Conservation (phyloP, 345 rosid genomes). For the Gossypium bickii region DNA sequence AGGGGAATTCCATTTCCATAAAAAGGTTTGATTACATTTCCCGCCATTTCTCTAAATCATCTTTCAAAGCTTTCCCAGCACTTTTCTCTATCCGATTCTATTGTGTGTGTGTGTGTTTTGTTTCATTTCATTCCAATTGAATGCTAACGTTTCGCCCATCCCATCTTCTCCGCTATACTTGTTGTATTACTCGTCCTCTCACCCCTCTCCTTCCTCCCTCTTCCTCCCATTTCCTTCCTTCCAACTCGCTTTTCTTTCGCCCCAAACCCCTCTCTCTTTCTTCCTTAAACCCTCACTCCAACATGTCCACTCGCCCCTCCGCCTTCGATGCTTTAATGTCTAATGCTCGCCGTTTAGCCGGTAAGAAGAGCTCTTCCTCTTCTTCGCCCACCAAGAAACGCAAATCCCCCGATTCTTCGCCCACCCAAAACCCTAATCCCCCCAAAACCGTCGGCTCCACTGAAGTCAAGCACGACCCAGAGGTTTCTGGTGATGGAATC, state of each 20-base stretch:
- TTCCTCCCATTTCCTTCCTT: slow-evolving; percentile 5
- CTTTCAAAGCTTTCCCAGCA: neutral
- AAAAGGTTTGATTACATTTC: neutral
- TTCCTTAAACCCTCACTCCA: slow-evolving; percentile 15
- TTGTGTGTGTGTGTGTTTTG: too few species aligned
- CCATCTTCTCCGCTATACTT: neutral
- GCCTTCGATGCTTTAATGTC: slow-evolving; percentile 92
- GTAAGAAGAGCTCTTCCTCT: slow-evolving; percentile 17
- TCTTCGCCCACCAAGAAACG: slow-evolving; percentile 48
- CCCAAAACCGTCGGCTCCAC: slow-evolving; percentile 9
- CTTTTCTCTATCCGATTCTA: neutral
- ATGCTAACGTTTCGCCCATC: slow-evolving; percentile 5
- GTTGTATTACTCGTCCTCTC: slow-evolving; percentile 23
- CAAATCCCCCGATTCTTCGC: slow-evolving; percentile 25
- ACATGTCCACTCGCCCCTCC: slow-evolving; percentile 58
- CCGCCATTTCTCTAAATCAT: slow-evolving; percentile 8
- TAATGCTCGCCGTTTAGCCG: slow-evolving; percentile 60
- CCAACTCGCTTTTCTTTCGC: slow-evolving; percentile 16
- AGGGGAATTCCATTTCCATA: neutral
- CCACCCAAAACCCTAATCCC: slow-evolving; percentile 20
- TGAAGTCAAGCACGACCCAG: neutral
- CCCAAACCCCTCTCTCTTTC: slow-evolving; percentile 28
- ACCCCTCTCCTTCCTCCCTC: slow-evolving; percentile 25
- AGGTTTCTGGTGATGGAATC: neutral
- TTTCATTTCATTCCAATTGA: neutral